Conservation (phyloP, 129 eudicot genomes). For the carrot (Daucus carota) region DNA sequence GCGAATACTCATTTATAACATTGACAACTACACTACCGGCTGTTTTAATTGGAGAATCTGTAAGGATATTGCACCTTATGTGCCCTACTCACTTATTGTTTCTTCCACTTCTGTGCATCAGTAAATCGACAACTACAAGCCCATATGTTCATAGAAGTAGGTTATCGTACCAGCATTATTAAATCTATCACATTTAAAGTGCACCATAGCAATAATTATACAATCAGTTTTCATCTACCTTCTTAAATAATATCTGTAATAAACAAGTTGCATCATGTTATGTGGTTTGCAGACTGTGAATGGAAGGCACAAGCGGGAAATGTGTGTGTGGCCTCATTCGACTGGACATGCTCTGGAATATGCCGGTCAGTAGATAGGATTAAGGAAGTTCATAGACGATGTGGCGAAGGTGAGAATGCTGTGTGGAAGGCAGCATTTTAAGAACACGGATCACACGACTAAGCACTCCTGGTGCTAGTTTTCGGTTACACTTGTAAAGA, state of each 20-base stretch:
- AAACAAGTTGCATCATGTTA: not conserved
- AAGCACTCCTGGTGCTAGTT: constrained; percentile 15
- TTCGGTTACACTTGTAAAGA: constrained; percentile 23
- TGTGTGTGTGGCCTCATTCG: constrained; percentile 76
- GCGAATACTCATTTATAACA: constrained; percentile 4
- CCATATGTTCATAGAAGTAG: constrained; percentile 11
- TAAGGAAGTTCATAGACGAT: constrained; percentile 68
- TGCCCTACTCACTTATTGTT: constrained; percentile 7
- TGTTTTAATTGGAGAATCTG: constrained; percentile 5
- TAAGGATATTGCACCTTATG: not conserved
- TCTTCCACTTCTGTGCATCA: constrained; percentile 7
- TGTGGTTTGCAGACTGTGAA: constrained; percentile 53
- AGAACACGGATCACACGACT: constrained; percentile 10
- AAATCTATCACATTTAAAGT: constrained; percentile 4
- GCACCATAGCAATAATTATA: constrained; percentile 1
- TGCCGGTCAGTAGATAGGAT: constrained; percentile 78
- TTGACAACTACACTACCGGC: constrained; percentile 19
- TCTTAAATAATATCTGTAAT: not conserved
- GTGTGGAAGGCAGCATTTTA: constrained; percentile 65
- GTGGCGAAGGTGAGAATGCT: constrained; percentile 78
- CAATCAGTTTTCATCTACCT: constrained; percentile 9
- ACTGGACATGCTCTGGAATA: constrained; percentile 82
- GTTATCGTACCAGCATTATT: constrained; percentile 11
- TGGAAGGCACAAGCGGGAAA: constrained; percentile 96
- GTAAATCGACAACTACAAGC: not conserved